Evolutionary conservation across 345 rosid species (phyloP), one percentile per base, ranked within the genome.

Genomic region (Eucalyptus polyanthemos): DNA sequence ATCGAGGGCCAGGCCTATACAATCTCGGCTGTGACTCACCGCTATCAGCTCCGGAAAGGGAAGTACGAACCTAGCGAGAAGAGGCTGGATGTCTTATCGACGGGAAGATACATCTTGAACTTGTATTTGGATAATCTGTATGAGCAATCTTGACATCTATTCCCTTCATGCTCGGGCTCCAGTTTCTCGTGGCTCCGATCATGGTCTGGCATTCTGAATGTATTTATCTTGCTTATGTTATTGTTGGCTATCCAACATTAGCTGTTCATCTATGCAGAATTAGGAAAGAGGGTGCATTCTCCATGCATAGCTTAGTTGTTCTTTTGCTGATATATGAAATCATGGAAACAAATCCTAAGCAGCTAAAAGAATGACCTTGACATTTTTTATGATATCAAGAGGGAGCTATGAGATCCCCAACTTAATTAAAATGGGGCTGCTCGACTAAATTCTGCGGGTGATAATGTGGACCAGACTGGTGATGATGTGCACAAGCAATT

Each of bases 21-120:
- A 16, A 93, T 97, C 87, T 94, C 97, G 2, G 94, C 98, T 3
- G 98, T 97, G 87, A 96, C 98, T 88, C 95, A 97, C 56, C 95
- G 99, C 7, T 97, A 97, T 93, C 98, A 96, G 91, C 98, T 97
- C 72, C 95, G 98, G 42, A 97, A 96, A 93, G 99, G 98, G 40
- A 97, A 95, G 91, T 95, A 97, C 12, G 97, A 97, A 89, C 97
- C 97, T 5, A 93, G 96, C n/a, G 98, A 97, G 94, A 97, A 95
- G 92, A 95, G 96, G 87, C 97, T 97, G 3, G 98, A 97, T 81
- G 99, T 97, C 86, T 92, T 96, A 88, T 96, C 99, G 37, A 93
- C 97, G 3, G 97, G 97, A 87, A 94, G 97, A 95, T 95, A 94
- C 91, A 93, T 96, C 87, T 87, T 96, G 91, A 97, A 97, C 89